These are phyloP conservation scores for Rhizopus stolonifer DNA, from an alignment of 371 early-diverging fungal species.

Conservation along the genomic window DNA sequence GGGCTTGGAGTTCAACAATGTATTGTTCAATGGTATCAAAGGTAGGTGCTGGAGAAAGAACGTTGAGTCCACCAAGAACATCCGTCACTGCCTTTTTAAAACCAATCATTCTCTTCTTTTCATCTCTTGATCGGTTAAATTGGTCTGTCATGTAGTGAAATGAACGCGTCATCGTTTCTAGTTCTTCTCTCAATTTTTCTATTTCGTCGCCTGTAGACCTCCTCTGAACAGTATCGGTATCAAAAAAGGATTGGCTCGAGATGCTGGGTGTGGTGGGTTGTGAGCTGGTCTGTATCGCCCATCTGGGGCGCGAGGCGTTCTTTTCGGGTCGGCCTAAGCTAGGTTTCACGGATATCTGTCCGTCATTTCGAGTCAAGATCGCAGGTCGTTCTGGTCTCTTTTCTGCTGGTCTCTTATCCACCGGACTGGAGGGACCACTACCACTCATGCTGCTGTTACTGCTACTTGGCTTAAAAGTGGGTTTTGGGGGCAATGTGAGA, in stretches of 20 bases:
- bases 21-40: constrained; percentile 16
- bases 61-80: constrained; percentile 15
- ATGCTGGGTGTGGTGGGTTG: constrained; percentile 16
- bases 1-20: constrained; percentile 12
- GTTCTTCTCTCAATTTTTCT: neutral
- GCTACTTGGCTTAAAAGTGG: neutral
- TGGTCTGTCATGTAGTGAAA: constrained; percentile 8
- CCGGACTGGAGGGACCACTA: too few species aligned
- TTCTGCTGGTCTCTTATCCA: neutral
- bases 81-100: constrained; percentile 13
- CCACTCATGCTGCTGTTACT: too few species aligned
- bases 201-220: constrained; percentile 1
- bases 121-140: constrained; percentile 13
- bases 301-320: neutral
- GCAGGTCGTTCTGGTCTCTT: neutral
- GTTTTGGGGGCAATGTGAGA: neutral
- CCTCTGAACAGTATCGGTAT: constrained; percentile 7
- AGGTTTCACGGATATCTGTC: too few species aligned
- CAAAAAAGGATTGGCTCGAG: constrained; percentile 15
- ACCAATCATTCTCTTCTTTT: constrained; percentile 4
- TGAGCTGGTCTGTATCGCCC: neutral
- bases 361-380: too few species aligned
- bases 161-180: neutral
- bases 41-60: constrained; percentile 1
- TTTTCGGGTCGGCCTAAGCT: neutral